A percentile compares a stretch with the other conserved stretches of the same genome.
These are phyloP conservation scores for Euphrasia confusa DNA, from an alignment of 257 asterid genomes.

Conservation along the genomic window DNA sequence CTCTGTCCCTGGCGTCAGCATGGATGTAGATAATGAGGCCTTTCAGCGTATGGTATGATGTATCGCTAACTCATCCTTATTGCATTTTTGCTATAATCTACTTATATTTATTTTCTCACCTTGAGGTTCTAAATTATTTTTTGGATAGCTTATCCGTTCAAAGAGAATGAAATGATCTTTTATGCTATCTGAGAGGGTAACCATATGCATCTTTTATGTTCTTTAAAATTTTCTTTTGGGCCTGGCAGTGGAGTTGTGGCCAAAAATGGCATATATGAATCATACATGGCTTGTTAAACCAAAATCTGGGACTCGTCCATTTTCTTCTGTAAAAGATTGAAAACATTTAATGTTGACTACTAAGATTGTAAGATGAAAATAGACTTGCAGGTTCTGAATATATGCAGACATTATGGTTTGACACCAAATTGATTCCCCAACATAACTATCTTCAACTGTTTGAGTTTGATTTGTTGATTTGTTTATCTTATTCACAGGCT, in stretches of 20 bases:
- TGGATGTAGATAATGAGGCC: constrained; percentile 89
- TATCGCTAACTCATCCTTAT: neutral
- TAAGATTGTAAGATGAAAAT: constrained; percentile 9
- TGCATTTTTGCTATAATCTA: constrained; percentile 1
- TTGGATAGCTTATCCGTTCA: neutral
- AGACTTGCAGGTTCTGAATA: constrained; percentile 17
- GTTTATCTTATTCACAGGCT: constrained; percentile 40
- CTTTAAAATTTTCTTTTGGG: neutral
- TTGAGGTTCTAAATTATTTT: neutral
- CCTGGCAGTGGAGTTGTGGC: no score
- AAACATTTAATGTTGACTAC: constrained; percentile 9
- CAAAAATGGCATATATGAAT: neutral
- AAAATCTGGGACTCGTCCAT: constrained; percentile 10
- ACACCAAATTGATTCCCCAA: constrained; percentile 14
- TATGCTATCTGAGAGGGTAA: neutral
- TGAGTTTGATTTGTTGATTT: constrained; percentile 1
- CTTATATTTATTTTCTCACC: constrained; percentile 17
- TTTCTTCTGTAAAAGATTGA: constrained; percentile 10
- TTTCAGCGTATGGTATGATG: constrained; percentile 83
- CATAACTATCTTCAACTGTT: constrained; percentile 13
- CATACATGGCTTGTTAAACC: neutral
- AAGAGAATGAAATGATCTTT: neutral
- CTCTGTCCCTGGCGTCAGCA: constrained; percentile 57
- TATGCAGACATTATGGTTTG: constrained; percentile 11
- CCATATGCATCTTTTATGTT: constrained; percentile 6